Percentiles rank a stretch among this genome's conserved stretches.
Evolutionary conservation across 2,329 filamentous ascomycete species (phyloP).

Genomic region (Clathrospora elynae): DNA sequence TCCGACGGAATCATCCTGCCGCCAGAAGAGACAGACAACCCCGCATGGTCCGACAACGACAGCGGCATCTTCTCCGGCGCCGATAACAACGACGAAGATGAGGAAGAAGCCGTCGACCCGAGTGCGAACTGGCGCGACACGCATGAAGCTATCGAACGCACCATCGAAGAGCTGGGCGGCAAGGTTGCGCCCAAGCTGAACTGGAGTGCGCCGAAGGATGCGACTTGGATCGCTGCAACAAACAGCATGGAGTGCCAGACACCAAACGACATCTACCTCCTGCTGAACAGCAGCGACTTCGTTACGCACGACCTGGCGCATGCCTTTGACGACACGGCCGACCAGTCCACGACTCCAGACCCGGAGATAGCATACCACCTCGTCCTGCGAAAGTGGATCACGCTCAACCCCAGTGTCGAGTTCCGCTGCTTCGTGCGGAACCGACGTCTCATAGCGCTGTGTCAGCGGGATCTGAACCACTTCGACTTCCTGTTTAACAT

Average conservation of each 20-base stretch:
- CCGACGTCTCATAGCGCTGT: slow-evolving; percentile 77
- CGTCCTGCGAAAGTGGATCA: slow-evolving; percentile 85
- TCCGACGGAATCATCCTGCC: slow-evolving; percentile 92
- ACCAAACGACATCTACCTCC: slow-evolving; percentile 88
- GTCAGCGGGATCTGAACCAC: slow-evolving; percentile 87
- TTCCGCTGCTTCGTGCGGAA: slow-evolving; percentile 95
- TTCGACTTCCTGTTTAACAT: slow-evolving; percentile 80
- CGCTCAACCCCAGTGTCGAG: slow-evolving; percentile 86
- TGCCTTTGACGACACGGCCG: slow-evolving; percentile 76
- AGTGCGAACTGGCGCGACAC: slow-evolving; percentile 68
- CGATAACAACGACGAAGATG: slow-evolving; percentile 55
- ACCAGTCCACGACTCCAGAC: slow-evolving; percentile 26
- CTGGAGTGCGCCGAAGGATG: slow-evolving; percentile 97
- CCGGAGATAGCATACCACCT: slow-evolving; percentile 72
- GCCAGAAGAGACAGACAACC: slow-evolving; percentile 62
- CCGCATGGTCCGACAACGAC: slow-evolving; percentile 56
- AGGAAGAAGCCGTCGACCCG: slow-evolving; percentile 65
- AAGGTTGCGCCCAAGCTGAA: slow-evolving; percentile 91
- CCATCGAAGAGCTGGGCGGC: slow-evolving; percentile 81
- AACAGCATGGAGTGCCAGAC: slow-evolving; percentile 91
- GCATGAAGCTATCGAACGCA: slow-evolving; percentile 75
- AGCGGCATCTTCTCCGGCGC: slow-evolving; percentile 57
- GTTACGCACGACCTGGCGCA: slow-evolving; percentile 93
- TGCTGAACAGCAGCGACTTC: slow-evolving; percentile 94
- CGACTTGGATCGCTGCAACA: slow-evolving; percentile 83